Percentiles rank a stretch among this genome's conserved stretches.
These are phyloP conservation scores for Mycena sanguinolenta DNA, from an alignment of 768 basidiomycete species.

Conservation along the genomic window DNA sequence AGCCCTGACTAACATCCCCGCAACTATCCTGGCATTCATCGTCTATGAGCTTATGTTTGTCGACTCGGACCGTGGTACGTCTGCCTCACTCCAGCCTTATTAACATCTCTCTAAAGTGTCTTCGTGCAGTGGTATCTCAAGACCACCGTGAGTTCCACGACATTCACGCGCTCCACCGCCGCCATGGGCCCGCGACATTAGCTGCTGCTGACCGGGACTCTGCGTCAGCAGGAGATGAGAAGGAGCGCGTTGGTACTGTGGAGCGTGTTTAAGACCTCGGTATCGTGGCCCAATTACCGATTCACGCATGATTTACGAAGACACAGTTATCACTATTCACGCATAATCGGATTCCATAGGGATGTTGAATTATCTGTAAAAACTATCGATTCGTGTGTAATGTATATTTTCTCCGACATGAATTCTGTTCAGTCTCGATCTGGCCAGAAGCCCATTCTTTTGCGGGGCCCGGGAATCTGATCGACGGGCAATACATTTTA, in stretches of 20 bases:
- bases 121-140: slow-evolving; percentile 25
- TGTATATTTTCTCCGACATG: too few species aligned
- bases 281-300: neutral
- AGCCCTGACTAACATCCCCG: slow-evolving; percentile 76
- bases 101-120: neutral
- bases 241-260: slow-evolving; percentile 30
- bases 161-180: slow-evolving; percentile 35
- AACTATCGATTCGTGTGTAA: neutral
- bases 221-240: neutral
- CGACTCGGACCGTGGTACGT: slow-evolving; percentile 71
- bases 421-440: too few species aligned
- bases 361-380: neutral
- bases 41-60: slow-evolving; percentile 70
- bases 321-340: neutral
- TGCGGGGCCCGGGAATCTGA: too few species aligned
- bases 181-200: slow-evolving; percentile 15
- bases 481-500: too few species aligned
- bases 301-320: neutral
- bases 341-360: neutral
- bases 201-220: slow-evolving; percentile 10
- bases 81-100: neutral
- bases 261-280: slow-evolving; percentile 27
- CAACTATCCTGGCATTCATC: slow-evolving; percentile 65
- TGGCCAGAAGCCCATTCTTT: too few species aligned
- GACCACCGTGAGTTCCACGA: slow-evolving; percentile 33